These are phyloP conservation scores for Mycena galericulata DNA, from an alignment of 768 basidiomycete genomes.

Conservation along the genomic window DNA sequence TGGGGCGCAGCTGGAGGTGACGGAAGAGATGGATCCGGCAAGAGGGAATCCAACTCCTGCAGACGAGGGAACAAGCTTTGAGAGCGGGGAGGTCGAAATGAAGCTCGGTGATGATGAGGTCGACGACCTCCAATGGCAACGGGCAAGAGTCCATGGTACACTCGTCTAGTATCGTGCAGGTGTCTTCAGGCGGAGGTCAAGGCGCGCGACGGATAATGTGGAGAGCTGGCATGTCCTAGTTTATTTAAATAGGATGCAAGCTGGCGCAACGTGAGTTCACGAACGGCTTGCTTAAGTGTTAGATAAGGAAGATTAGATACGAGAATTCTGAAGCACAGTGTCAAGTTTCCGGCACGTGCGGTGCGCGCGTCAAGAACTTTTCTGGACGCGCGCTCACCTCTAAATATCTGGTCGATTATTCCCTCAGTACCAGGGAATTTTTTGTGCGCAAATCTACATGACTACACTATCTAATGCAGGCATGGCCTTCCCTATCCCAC, in stretches of 20 bases:
- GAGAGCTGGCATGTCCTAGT: not conserved
- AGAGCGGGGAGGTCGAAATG: not conserved
- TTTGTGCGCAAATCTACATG: no score
- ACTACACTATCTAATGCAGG: not conserved
- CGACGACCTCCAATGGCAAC: conserved; percentile 24
- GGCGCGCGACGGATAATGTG: not conserved
- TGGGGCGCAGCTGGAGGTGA: conserved; percentile 13
- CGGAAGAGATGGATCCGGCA: conserved; percentile 24
- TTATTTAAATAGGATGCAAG: not conserved
- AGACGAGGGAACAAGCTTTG: conserved; percentile 17
- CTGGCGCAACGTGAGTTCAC: conserved; percentile 14
- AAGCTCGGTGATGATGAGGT: conserved; percentile 14
- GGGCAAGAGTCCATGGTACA: conserved; percentile 23
- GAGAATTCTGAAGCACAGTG: not conserved
- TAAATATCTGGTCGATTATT: no score
- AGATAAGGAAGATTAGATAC: conserved; percentile 16
- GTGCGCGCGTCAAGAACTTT: not conserved
- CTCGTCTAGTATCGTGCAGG: no score
- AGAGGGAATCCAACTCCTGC: conserved; percentile 18
- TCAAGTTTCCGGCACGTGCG: not conserved
- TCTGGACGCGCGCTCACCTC: no score
- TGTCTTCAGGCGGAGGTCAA: no score
- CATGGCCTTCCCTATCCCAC: not conserved
- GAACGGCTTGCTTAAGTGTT: conserved; percentile 15
- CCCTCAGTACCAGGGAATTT: no score